These are phyloP conservation scores for Jaapia argillacea DNA, from an alignment of 768 basidiomycete species.

Conservation along the genomic window DNA sequence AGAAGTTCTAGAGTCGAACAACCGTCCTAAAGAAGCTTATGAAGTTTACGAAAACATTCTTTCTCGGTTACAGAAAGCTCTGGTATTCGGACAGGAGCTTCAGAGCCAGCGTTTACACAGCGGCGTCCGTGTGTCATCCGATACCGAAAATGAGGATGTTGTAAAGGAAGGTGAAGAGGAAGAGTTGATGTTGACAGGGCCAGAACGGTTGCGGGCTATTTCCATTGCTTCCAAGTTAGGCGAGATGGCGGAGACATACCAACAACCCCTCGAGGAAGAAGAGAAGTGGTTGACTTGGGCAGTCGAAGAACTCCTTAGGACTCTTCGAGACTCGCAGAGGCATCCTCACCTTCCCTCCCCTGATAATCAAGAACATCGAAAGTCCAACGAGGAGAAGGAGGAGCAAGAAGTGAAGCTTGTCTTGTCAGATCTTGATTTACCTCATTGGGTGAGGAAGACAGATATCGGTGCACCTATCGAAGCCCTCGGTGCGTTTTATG, in stretches of 20 bases:
- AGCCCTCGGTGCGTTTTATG: constrained; percentile 54
- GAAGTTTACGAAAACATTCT: constrained; percentile 14
- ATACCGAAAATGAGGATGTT: constrained; percentile 16
- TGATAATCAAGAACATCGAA: background rate
- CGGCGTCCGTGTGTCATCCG: constrained; percentile 1
- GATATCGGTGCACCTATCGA: constrained; percentile 64
- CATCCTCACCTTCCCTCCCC: background rate
- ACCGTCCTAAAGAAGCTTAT: constrained; percentile 20
- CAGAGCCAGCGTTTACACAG: constrained; percentile 9
- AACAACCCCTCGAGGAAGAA: constrained; percentile 24
- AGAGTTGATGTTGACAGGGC: too few species aligned
- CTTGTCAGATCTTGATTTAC: constrained; percentile 40
- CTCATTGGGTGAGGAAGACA: constrained; percentile 46
- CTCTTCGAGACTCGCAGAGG: constrained; percentile 7
- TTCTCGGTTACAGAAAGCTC: too few species aligned
- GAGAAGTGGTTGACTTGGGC: constrained; percentile 33
- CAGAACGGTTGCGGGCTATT: constrained; percentile 34
- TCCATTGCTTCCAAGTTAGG: constrained; percentile 36
- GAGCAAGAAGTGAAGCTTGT: constrained; percentile 5
- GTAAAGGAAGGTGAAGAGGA: too few species aligned
- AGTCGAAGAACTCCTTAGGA: constrained; percentile 36
- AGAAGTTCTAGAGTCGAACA: constrained; percentile 38
- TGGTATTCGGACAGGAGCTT: too few species aligned
- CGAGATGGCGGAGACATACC: constrained; percentile 25
- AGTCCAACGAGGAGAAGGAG: background rate